Evolutionary conservation across 306 rosid genomes (phyloP).

Genomic region (Ammopiptanthus mongolicus): DNA sequence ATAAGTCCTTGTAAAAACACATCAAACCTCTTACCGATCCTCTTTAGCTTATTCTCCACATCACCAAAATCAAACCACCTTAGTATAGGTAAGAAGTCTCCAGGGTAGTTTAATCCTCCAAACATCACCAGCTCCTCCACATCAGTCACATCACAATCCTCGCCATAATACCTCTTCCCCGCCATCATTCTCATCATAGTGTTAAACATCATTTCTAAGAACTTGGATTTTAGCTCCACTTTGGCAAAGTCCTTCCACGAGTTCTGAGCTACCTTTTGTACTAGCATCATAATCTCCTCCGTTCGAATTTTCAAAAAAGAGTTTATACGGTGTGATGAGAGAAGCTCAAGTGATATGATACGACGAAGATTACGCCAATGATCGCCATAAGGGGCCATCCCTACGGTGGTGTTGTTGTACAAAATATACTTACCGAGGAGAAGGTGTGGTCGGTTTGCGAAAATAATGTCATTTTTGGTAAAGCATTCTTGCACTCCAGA

Average conservation of each 20-base stretch:
- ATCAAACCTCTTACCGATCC: slow-evolving; percentile 21
- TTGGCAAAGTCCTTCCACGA: not conserved
- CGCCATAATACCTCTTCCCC: slow-evolving; percentile 48
- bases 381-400: slow-evolving; percentile 37
- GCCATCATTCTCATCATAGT: slow-evolving; percentile 52
- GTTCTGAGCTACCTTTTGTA: slow-evolving; percentile 17
- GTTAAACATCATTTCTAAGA: slow-evolving; percentile 41
- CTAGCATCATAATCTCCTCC: slow-evolving; percentile 33
- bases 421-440: slow-evolving; percentile 25
- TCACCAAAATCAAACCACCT: slow-evolving; percentile 34
- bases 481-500: slow-evolving; percentile 45
- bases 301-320: slow-evolving; percentile 23
- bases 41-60: slow-evolving; percentile 21
- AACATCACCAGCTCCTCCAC: not conserved
- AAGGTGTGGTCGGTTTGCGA: slow-evolving; percentile 48
- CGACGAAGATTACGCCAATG: slow-evolving; percentile 78
- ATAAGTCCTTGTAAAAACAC: slow-evolving; percentile 41
- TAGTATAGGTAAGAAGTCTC: slow-evolving; percentile 37
- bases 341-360: slow-evolving; percentile 36
- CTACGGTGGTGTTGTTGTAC: slow-evolving; percentile 43
- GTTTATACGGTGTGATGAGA: slow-evolving; percentile 36
- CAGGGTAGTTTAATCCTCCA: slow-evolving; percentile 28
- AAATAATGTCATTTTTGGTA: slow-evolving; percentile 46
- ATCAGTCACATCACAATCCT: slow-evolving; percentile 25
- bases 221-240: slow-evolving; percentile 33